phyloP scores from a whole-genome alignment of 768 basidiomycete genomes.

The Termitomyces titanicus region DNA sequence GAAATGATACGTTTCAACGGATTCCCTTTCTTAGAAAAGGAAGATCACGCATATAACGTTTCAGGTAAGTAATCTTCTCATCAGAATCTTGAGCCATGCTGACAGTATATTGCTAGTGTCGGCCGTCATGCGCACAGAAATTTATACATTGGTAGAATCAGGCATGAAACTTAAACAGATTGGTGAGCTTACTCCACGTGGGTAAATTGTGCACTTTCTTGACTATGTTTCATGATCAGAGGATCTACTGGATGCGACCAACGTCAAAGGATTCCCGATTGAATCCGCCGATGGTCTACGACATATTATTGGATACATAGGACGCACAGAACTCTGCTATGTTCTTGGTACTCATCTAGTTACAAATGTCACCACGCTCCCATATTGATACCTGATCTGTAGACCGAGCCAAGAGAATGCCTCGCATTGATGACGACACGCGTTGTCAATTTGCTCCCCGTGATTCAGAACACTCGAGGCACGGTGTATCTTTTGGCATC shows the following conservation, averaged over 20 bases:
- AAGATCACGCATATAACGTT: conserved; percentile 89
- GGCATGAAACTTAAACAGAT: conserved; percentile 79
- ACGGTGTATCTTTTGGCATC: conserved; percentile 50
- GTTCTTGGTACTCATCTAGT: conserved; percentile 61
- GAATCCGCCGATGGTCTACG: conserved; percentile 57
- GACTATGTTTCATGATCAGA: conserved; percentile 39
- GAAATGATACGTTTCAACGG: conserved; percentile 97
- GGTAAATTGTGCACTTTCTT: neutral
- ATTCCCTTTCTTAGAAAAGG: conserved; percentile 94
- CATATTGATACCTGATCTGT: neutral
- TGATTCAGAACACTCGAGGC: conserved; percentile 49
- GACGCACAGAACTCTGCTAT: conserved; percentile 78
- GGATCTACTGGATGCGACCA: conserved; percentile 61
- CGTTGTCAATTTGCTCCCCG: conserved; percentile 66
- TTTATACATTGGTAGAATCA: conserved; percentile 67
- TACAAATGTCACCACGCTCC: neutral
- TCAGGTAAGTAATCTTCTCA: conserved; percentile 54
- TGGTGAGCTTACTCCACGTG: conserved; percentile 49
- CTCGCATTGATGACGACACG: conserved; percentile 59
- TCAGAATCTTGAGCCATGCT: neutral
- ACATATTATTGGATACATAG: conserved; percentile 83
- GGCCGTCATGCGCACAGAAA: conserved; percentile 82
- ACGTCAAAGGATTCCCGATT: conserved; percentile 91
- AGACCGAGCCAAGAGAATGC: conserved; percentile 73
- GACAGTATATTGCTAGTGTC: conserved; percentile 51